phyloP scores from a whole-genome alignment of 2,329 filamentous ascomycete species.

The Trichophaea hybrida region DNA sequence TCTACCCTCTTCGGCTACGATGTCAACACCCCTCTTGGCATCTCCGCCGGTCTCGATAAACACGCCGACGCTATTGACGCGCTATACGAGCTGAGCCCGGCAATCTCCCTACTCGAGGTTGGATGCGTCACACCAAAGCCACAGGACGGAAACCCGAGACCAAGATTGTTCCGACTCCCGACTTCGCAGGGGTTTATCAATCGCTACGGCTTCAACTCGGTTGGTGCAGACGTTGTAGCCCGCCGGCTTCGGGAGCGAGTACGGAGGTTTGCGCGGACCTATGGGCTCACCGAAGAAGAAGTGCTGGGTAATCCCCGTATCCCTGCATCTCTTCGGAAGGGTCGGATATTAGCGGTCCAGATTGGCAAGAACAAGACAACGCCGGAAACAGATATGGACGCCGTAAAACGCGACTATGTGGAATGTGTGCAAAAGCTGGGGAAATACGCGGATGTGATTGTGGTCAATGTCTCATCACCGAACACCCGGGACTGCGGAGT shows the following conservation, averaged over 20 bases:
- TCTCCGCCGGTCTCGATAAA: slow-evolving; percentile 93
- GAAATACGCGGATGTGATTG: slow-evolving; percentile 84
- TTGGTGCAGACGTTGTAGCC: slow-evolving; percentile 77
- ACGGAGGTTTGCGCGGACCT: slow-evolving; percentile 55
- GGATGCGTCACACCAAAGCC: slow-evolving; percentile 80
- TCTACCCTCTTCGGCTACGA: slow-evolving; percentile 61
- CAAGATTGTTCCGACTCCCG: slow-evolving; percentile 75
- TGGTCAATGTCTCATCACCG: slow-evolving; percentile 93
- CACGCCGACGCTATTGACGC: slow-evolving; percentile 75
- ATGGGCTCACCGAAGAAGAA: slow-evolving; percentile 55
- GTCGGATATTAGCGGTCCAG: slow-evolving; percentile 74
- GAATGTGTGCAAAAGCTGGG: slow-evolving; percentile 73
- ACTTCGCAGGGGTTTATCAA: slow-evolving; percentile 82
- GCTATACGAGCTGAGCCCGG: slow-evolving; percentile 70
- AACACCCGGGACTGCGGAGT: slow-evolving; percentile 81
- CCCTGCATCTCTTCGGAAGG: slow-evolving; percentile 62
- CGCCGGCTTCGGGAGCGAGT: slow-evolving; percentile 63
- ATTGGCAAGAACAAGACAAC: slow-evolving; percentile 95
- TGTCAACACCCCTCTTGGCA: slow-evolving; percentile 76
- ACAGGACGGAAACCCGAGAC: slow-evolving; percentile 74
- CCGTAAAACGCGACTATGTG: slow-evolving; percentile 68
- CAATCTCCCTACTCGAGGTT: slow-evolving; percentile 74
- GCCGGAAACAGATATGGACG: slow-evolving; percentile 66
- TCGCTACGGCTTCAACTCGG: slow-evolving; percentile 86
- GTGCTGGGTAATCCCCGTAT: slow-evolving; percentile 68